Conservation (phyloP, 495 filamentous ascomycete genomes). For the Geoglossum glabrum region DNA sequence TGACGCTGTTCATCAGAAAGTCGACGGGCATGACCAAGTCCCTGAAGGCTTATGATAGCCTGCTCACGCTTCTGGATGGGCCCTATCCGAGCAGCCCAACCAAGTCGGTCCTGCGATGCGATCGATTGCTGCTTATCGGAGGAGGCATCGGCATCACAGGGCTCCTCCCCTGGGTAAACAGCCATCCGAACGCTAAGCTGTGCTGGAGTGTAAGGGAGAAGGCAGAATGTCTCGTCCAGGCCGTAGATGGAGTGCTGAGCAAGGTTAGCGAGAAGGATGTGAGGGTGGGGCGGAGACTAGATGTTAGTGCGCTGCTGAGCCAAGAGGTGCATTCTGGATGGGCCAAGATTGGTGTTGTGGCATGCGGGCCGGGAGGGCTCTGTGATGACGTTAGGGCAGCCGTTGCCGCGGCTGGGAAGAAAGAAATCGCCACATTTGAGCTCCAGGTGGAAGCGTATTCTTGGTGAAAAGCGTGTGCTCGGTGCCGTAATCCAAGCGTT, state of each 20-base stretch:
- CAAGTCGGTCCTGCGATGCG: constrained; percentile 70
- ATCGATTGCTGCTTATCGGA: constrained; percentile 47
- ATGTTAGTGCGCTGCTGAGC: constrained; percentile 66
- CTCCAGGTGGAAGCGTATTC: constrained; percentile 93
- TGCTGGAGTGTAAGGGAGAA: constrained; percentile 58
- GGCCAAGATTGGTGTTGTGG: constrained; percentile 65
- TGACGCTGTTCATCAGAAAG: constrained; percentile 65
- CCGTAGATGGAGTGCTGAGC: constrained; percentile 46
- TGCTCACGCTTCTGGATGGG: constrained; percentile 40
- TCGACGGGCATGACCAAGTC: constrained; percentile 71
- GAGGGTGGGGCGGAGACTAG: constrained; percentile 93
- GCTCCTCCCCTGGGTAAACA: constrained; percentile 64
- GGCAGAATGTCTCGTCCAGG: constrained; percentile 66
- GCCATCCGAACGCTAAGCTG: constrained; percentile 50
- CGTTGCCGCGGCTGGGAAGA: constrained; percentile 25
- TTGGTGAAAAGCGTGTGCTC: constrained; percentile 26
- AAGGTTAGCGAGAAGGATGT: constrained; percentile 44
- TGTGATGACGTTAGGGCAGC: constrained; percentile 69
- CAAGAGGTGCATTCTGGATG: constrained; percentile 54
- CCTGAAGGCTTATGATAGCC: constrained; percentile 32
- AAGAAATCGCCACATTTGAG: constrained; percentile 45
- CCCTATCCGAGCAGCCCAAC: constrained; percentile 68
- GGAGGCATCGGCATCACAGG: constrained; percentile 90
- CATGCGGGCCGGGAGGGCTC: constrained; percentile 78
- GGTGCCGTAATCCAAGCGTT: no score